Base-by-base conservation (phyloP, 805 yeast genomes). In the Jamesozyma lodderae region DNA sequence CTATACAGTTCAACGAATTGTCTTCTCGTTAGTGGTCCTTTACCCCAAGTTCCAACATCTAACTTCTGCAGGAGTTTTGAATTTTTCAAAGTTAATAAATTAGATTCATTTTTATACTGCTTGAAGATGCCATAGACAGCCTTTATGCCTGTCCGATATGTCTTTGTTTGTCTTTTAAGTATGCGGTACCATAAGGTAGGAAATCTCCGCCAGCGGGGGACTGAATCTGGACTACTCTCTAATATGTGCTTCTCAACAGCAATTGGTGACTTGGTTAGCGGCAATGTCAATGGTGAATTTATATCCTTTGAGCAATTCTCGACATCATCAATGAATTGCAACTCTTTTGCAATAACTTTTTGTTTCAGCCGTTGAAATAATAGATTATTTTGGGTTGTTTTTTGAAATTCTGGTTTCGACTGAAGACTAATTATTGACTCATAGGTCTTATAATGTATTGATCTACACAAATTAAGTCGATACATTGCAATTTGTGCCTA, bases 121-220 rank as follows among this genome's bases (percentile, higher is more conserved):
- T 24, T 30, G 29, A 24, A 36, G 9, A 42, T 20, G 9, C 17
- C 23, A 16, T 39, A 31, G 1, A 79, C 71, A 45, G 71, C 72
- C 16, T 61, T 55, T 2, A 80, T 64, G 1, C 90, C 88, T 2
- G 61, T 53, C 42, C 71, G 70, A 60, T 80, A 81, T 52, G 79
- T 77, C 5, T 54, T 54, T 29, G 78, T 47, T 31, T 75, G 45
- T 2, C 60, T 45, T 48, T 70, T 69, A 5, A 72, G 75, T 44
- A 69, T 68, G 1, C 66, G 59, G 17, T 58, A 50, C 48, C 64
- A 64, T 45, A 73, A 74, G 37, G 45, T 46, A 34, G 55, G 28
- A 34, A 48, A 33, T 30, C 37, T 37, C 37, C 45, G 37, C 66
- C 64, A 45, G n/a, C 28, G 17, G n/a, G 42, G 37, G 6, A 57